Base-by-base conservation (phyloP, 768 basidiomycete genomes). In the Cystofilobasidium macerans region DNA sequence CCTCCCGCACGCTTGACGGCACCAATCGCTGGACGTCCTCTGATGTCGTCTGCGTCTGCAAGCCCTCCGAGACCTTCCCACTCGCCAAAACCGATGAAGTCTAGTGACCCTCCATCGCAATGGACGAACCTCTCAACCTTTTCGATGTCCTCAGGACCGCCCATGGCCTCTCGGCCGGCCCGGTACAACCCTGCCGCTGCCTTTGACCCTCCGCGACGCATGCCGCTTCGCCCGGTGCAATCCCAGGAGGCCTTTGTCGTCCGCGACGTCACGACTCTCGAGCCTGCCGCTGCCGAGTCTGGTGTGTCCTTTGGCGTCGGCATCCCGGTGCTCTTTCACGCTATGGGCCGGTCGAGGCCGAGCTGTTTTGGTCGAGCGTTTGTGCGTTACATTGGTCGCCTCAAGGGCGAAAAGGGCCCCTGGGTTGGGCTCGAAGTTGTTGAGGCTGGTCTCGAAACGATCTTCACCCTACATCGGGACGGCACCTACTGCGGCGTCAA, bases 401-500 rank as follows among this genome's bases (percentile, higher is more conserved):
- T 93, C 1, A 80, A 82, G 57, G 90, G 89, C 42, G 87, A 90
- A 74, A 70, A 73, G 6, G 90, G 90, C 0, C 84, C 87, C 0
- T 93, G 90, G 90, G 87, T 92, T 9, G 90, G 90, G 18, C 87
- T 93, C 20, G 90, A 93, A 74, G 87, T 91, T 14, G 88, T 22
- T 18, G 26, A 36, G 62, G 53, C 18, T 40, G 58, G 26, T 28
- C 6, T 56, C 24, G 53, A 57, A 16, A n/a, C 24, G 22, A 38
- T 78, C 61, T 76, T 79, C 18, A 81, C 83, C 33, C 84, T 82
- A n/a, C 79, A 86, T 89, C 82, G 88, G 72, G 89, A 93, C 70
- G 90, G 90, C 0, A 81, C 82, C 0, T 87, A 86, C 84, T 84
- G 83, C 33, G 90, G 89, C 0, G 78, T 89, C 51, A 82, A 84